Base-by-base conservation (phyloP, 2,329 filamentous ascomycete species). In the Sarocladiaceae sp. region DNA sequence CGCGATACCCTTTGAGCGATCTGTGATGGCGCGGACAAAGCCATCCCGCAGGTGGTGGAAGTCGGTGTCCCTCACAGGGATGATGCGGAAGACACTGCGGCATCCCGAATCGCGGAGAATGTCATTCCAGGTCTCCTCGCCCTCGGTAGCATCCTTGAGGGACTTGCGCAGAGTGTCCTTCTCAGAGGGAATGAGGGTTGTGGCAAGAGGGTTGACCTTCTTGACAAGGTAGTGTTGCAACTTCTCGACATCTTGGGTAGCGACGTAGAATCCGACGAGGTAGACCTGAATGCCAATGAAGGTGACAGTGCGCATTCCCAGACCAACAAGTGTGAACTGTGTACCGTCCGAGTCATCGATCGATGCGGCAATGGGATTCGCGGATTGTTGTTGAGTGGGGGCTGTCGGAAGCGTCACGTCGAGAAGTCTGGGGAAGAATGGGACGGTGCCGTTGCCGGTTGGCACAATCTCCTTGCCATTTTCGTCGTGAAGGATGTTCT, bases 221-320 rank as follows among this genome's bases (percentile, higher is more conserved):
- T 82, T 82, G 48, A 94, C 77, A 23, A 97, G 74, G 34, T 80
- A 78, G 52, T 77, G 73, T 64, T 97, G 91, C 32, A 98, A 72
- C n/a, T 76, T 73, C 3, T 83, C 80, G 47, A 98, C 81, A 57
- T 95, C 89, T 29, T 82, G 71, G 0, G 84, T 91, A 20, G 89
- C 87, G 20, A 97, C 76, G 67, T 98, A 98, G 55, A 94, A 80
- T 13, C 91, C 93, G 0, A 95, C 85, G 15, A 97, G 85, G 67
- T 98, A 98, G 44, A 98, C 93, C 61, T 95, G 83, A 34, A 98
- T 88, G 40, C 79, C 72, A 34, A 97, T 68, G 63, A 97, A 95
- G 19, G 86, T 94, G 24, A 98, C 93, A 1, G 85, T 89, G 45
- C 93, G 80, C 50, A 94, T 83, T 15, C 93, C 93, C 4, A 96